Conservation (phyloP, 2,329 filamentous ascomycete species). For the Verruconis gallopava region DNA sequence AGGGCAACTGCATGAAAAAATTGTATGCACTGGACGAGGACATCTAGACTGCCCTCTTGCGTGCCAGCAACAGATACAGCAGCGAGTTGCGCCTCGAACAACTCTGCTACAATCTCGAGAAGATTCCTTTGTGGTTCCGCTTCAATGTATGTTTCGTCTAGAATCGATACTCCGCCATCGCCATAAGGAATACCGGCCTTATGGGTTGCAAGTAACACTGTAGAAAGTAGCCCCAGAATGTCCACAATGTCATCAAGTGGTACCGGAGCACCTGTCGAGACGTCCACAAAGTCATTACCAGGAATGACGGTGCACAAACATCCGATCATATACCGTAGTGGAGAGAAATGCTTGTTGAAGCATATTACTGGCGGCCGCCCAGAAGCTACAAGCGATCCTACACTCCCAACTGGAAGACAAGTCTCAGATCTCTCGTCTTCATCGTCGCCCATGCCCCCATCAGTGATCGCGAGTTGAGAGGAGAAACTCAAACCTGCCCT, state of each 20-base stretch:
- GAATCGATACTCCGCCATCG: background rate
- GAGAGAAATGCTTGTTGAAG: constrained; percentile 65
- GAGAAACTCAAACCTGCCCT: constrained; percentile 33
- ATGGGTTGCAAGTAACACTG: constrained; percentile 39
- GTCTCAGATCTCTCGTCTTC: constrained; percentile 4
- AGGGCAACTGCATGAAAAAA: constrained; percentile 64
- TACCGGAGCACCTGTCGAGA: constrained; percentile 33
- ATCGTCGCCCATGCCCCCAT: constrained; percentile 1
- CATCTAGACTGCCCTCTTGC: constrained; percentile 42
- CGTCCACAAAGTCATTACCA: constrained; percentile 37
- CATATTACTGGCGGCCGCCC: constrained; percentile 61
- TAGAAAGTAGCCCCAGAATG: constrained; percentile 59
- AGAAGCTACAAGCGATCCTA: constrained; percentile 63
- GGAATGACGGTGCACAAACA: constrained; percentile 55
- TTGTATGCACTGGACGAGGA: constrained; percentile 63
- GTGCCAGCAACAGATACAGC: constrained; percentile 42
- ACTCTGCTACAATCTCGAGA: constrained; percentile 67
- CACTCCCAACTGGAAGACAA: constrained; percentile 50
- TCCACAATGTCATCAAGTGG: constrained; percentile 54
- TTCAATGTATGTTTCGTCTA: background rate
- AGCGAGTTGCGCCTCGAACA: constrained; percentile 58
- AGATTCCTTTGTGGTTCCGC: constrained; percentile 46
- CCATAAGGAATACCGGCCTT: constrained; percentile 1
- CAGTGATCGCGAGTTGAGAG: constrained; percentile 24
- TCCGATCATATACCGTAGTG: constrained; percentile 65